These are phyloP conservation scores for Colletotrichum cordylinicola DNA, from an alignment of 2,329 filamentous ascomycete species.

Conservation along the genomic window DNA sequence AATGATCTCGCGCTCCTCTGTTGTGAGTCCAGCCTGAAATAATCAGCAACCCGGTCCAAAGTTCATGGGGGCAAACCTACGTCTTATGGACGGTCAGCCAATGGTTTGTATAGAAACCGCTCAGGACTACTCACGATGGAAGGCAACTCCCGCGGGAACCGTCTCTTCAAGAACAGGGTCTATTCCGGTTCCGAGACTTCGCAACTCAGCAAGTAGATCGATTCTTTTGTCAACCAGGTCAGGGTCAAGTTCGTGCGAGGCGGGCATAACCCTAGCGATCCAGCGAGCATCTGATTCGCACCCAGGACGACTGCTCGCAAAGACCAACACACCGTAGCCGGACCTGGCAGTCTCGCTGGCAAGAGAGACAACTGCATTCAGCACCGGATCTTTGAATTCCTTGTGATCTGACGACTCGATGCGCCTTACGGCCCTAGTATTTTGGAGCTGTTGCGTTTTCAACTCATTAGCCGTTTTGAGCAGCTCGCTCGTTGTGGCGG, in stretches of 20 bases:
- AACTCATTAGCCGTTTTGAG: constrained; percentile 63
- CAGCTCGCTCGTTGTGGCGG: constrained; percentile 62
- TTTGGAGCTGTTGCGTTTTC: constrained; percentile 39
- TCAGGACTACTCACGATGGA: constrained; percentile 65
- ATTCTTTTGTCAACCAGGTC: constrained; percentile 61
- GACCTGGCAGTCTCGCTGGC: constrained; percentile 71
- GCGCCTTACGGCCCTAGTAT: constrained; percentile 44
- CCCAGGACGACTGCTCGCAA: constrained; percentile 71
- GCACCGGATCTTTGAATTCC: constrained; percentile 68
- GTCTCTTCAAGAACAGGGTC: constrained; percentile 71
- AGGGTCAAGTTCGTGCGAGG: constrained; percentile 47
- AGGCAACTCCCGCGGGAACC: constrained; percentile 71
- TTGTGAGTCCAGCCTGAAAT: constrained; percentile 69
- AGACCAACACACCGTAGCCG: constrained; percentile 75
- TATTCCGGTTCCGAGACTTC: constrained; percentile 69
- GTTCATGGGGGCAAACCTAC: constrained; percentile 28
- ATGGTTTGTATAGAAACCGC: not conserved
- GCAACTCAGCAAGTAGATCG: constrained; percentile 70
- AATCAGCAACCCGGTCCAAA: constrained; percentile 25
- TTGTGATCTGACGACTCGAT: constrained; percentile 64
- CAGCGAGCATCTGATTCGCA: constrained; percentile 73
- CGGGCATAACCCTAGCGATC: constrained; percentile 71
- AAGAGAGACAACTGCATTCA: constrained; percentile 74
- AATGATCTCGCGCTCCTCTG: constrained; percentile 76
- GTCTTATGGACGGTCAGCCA: constrained; percentile 32